These are phyloP conservation scores for Cyberlindnera maclurae DNA, from an alignment of 805 yeast species.

Conservation along the genomic window DNA sequence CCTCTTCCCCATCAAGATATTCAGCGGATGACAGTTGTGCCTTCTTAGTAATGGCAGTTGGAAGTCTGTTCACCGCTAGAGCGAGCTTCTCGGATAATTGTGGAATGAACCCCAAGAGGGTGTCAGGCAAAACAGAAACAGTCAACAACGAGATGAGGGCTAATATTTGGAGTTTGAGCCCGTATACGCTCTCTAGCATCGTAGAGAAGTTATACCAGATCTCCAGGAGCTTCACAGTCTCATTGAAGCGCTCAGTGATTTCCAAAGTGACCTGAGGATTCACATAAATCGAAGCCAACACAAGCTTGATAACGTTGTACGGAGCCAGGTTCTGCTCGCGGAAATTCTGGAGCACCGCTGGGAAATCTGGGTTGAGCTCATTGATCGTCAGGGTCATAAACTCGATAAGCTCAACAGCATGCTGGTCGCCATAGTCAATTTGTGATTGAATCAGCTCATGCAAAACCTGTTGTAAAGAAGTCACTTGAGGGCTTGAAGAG, in stretches of 20 bases:
- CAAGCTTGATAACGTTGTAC: conserved; percentile 46
- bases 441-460: conserved; percentile 15
- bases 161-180: conserved; percentile 63
- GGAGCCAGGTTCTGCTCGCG: conserved; percentile 25
- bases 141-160: conserved; percentile 52
- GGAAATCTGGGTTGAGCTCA: conserved; percentile 12
- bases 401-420: conserved; percentile 28
- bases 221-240: conserved; percentile 43
- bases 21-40: conserved; percentile 55
- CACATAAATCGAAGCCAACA: conserved; percentile 56
- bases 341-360: conserved; percentile 9
- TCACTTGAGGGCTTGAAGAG: conserved; percentile 14
- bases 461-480: conserved; percentile 10
- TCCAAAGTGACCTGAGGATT: conserved; percentile 52
- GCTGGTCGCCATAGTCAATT: conserved; percentile 28
- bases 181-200: conserved; percentile 60
- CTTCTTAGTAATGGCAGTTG: conserved; percentile 62
- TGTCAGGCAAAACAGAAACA: conserved; percentile 32
- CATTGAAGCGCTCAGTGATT: conserved; percentile 39
- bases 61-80: conserved; percentile 49
- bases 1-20: conserved; percentile 2
- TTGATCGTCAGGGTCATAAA: conserved; percentile 13
- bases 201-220: conserved; percentile 55
- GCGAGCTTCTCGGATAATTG: conserved; percentile 49
- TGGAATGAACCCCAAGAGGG: conserved; percentile 31